These are phyloP conservation scores for Physcomitrium patens DNA, from an alignment of 225 moss, liverwort and hornwort species.

Conservation along the genomic window DNA sequence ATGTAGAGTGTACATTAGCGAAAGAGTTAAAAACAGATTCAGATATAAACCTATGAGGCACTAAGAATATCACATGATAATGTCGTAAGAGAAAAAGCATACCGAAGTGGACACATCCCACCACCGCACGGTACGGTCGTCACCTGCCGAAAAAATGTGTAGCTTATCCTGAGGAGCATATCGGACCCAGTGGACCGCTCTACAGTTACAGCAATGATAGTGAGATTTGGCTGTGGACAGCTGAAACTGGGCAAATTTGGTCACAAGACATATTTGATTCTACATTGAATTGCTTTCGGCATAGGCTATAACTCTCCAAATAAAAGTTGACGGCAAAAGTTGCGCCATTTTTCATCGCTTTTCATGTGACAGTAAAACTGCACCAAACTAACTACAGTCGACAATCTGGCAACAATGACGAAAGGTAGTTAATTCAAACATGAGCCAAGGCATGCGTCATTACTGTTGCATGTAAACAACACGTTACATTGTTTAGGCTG, in stretches of 20 bases:
- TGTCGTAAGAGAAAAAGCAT: slow-evolving; percentile 15
- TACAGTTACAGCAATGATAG: slow-evolving; percentile 31
- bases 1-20: too few relatives aligned
- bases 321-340: background rate
- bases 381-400: background rate
- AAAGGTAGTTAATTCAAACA: background rate
- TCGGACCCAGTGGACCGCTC: slow-evolving; percentile 94
- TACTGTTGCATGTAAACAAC: background rate
- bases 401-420: background rate
- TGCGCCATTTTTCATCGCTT: background rate
- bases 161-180: slow-evolving; percentile 83
- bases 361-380: background rate
- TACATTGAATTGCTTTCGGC: background rate
- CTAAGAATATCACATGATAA: background rate
- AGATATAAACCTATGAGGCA: background rate
- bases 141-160: slow-evolving; percentile 86
- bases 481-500: background rate
- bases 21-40: too few relatives aligned
- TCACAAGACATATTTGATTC: background rate
- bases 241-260: slow-evolving; percentile 3
- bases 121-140: slow-evolving; percentile 88
- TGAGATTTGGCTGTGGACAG: slow-evolving; percentile 17
- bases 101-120: slow-evolving; percentile 97
- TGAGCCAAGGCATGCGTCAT: background rate
- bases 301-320: background rate